These are phyloP conservation scores for Lathyrus tuberosus DNA, from an alignment of 306 rosid genomes.

Conservation along the genomic window DNA sequence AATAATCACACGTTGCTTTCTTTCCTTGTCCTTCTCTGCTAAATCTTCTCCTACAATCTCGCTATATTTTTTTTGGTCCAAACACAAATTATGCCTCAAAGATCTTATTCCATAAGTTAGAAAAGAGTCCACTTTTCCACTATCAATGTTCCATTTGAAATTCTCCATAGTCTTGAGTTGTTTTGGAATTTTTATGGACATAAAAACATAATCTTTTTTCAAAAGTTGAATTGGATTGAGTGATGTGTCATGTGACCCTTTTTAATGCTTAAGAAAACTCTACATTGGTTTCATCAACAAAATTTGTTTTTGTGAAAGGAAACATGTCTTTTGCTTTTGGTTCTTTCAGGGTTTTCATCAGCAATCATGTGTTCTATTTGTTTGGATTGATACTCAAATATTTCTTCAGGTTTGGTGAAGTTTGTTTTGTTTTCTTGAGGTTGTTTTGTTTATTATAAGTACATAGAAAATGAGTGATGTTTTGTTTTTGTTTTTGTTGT, in stretches of 20 bases:
- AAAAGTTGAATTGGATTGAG: slow-evolving; percentile 35
- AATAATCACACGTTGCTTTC: slow-evolving; percentile 36
- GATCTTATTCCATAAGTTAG: slow-evolving; percentile 40
- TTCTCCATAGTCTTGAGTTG: slow-evolving; percentile 25
- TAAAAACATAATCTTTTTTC: slow-evolving; percentile 2
- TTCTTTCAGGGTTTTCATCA: slow-evolving; percentile 46
- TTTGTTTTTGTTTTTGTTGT: too few relatives aligned
- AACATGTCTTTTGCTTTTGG: slow-evolving; percentile 51
- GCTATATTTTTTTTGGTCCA: slow-evolving; percentile 29
- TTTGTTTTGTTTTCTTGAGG: neutral
- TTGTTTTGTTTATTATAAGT: neutral
- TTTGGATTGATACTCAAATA: slow-evolving; percentile 47
- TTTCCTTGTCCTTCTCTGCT: slow-evolving; percentile 37
- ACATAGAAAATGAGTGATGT: neutral
- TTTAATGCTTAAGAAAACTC: slow-evolving; percentile 35
- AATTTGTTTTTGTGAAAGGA: neutral
- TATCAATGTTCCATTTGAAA: slow-evolving; percentile 32
- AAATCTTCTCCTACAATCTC: slow-evolving; percentile 67
- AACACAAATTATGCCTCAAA: slow-evolving; percentile 16
- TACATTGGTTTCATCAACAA: slow-evolving; percentile 39
- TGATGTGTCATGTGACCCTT: slow-evolving; percentile 48
- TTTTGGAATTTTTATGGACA: slow-evolving; percentile 35
- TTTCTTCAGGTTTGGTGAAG: slow-evolving; percentile 53
- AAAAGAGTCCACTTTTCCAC: slow-evolving; percentile 44
- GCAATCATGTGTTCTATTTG: slow-evolving; percentile 40